Percentiles rank a stretch among this genome's conserved stretches.
These are phyloP conservation scores for Platanus orientalis DNA, from an alignment of 164 flowering plant species.

Conservation along the genomic window DNA sequence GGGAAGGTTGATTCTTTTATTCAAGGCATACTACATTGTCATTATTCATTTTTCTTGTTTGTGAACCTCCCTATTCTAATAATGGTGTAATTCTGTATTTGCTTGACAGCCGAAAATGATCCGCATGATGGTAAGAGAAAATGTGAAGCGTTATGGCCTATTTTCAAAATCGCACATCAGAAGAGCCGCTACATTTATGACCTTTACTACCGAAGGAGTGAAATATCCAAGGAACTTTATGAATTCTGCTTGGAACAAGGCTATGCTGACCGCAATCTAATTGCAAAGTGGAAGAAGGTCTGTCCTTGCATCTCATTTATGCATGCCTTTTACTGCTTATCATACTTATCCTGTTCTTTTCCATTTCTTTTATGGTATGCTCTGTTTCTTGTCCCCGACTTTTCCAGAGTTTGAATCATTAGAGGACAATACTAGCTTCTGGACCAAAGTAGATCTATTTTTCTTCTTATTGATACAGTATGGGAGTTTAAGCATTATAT, in stretches of 20 bases:
- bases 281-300: slow-evolving; percentile 88
- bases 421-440: no score
- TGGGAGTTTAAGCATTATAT: no score
- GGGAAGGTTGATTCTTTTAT: slow-evolving; percentile 53
- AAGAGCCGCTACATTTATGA: slow-evolving; percentile 81
- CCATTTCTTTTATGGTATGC: no score
- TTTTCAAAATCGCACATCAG: slow-evolving; percentile 77
- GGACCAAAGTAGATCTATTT: no score
- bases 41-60: neutral
- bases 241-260: slow-evolving; percentile 91
- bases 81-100: slow-evolving; percentile 3
- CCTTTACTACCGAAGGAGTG: slow-evolving; percentile 71
- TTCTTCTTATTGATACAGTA: neutral
- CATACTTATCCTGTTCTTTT: neutral
- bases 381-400: no score
- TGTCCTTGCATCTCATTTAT: slow-evolving; percentile 1
- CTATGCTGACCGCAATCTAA: slow-evolving; percentile 72
- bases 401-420: no score
- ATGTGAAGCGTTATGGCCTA: slow-evolving; percentile 84
- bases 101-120: slow-evolving; percentile 67
- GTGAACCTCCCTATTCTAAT: neutral
- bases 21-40: neutral
- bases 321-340: neutral
- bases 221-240: slow-evolving; percentile 69
- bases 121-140: slow-evolving; percentile 85